A percentile compares a stretch with the other conserved stretches of the same genome.
phyloP scores from a whole-genome alignment of 345 rosid species.

The Boechera stricta region DNA sequence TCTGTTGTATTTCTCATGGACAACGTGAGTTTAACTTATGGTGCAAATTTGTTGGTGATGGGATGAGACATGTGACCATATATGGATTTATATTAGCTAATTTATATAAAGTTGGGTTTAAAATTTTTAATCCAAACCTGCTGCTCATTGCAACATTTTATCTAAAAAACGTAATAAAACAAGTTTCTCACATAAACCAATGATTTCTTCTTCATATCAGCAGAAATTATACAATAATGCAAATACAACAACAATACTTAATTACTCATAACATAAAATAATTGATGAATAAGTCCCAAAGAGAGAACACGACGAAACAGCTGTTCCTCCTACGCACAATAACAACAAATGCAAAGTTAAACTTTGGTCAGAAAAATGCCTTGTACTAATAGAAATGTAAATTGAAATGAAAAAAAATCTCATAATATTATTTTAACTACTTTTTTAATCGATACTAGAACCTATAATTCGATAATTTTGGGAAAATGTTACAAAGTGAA shows the following conservation, averaged over 20 bases:
- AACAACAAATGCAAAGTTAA: slow-evolving; percentile 2
- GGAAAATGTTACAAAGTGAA: background rate
- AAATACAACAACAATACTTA: slow-evolving; percentile 30
- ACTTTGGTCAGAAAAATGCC: background rate
- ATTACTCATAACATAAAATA: slow-evolving; percentile 28
- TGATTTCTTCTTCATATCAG: slow-evolving; percentile 27
- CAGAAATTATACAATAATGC: slow-evolving; percentile 1
- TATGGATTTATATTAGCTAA: background rate
- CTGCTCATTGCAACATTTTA: background rate
- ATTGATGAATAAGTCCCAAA: slow-evolving; percentile 34
- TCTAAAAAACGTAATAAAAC: background rate
- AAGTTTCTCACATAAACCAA: slow-evolving; percentile 33
- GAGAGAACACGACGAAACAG: slow-evolving; percentile 15
- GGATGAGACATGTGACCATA: slow-evolving; percentile 15
- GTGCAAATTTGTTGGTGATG: slow-evolving; percentile 4
- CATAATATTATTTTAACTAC: background rate
- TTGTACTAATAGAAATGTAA: background rate
- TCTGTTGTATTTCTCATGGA: slow-evolving; percentile 24
- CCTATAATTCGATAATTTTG: background rate
- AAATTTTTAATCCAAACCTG: background rate
- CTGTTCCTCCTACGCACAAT: slow-evolving; percentile 28
- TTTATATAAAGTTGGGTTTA: background rate
- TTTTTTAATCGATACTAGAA: background rate
- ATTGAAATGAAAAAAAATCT: background rate
- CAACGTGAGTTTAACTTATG: slow-evolving; percentile 8